Conservation (phyloP, 2,329 filamentous ascomycete genomes). For the Paecilomyces fulvus region DNA sequence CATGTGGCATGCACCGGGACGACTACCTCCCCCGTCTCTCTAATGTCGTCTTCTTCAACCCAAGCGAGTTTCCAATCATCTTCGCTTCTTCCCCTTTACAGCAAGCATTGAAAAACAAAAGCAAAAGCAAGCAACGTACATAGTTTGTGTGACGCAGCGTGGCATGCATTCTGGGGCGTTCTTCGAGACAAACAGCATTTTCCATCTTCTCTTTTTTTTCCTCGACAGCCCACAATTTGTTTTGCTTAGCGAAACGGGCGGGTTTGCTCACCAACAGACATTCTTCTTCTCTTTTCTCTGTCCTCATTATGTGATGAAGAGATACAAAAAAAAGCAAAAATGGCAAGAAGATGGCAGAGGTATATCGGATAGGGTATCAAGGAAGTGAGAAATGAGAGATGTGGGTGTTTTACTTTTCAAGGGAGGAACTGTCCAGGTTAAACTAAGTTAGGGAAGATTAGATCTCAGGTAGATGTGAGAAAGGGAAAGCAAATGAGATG, state of each 20-base stretch:
- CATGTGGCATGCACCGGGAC: slow-evolving; percentile 1
- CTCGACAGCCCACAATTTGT: slow-evolving; percentile 9
- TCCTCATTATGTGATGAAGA: background rate
- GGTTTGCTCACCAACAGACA: background rate
- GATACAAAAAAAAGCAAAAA: background rate
- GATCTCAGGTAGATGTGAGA: background rate
- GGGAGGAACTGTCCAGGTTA: background rate
- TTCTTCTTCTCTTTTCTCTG: background rate
- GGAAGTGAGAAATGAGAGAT: background rate
- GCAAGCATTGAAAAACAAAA: background rate
- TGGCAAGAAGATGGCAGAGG: background rate
- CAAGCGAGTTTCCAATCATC: background rate
- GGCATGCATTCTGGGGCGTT: background rate
- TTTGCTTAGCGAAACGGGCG: background rate
- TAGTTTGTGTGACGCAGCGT: background rate
- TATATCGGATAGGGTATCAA: background rate
- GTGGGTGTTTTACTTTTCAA: background rate
- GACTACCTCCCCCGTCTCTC: background rate
- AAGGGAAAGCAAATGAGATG: background rate
- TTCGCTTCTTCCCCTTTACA: background rate
- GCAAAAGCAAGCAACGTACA: background rate
- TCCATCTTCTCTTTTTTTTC: slow-evolving; percentile 2
- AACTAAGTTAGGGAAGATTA: background rate
- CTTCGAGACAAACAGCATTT: background rate
- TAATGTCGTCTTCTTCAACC: background rate